Evolutionary conservation across 2,329 filamentous ascomycete species (phyloP).

Genomic region (Didymella lethalis): DNA sequence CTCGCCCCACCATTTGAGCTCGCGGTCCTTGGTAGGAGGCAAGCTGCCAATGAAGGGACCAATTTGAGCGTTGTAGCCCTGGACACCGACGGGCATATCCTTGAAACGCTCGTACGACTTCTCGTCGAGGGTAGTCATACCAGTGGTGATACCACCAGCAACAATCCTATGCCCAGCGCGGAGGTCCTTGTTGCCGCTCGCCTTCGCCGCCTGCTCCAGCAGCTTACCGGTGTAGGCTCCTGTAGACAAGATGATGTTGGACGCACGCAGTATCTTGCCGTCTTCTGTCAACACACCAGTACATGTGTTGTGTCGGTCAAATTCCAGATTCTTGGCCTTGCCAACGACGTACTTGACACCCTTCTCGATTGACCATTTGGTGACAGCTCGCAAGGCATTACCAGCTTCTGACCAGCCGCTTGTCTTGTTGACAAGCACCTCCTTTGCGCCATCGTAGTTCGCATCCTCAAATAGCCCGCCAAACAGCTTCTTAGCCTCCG

Average conservation of each 20-base stretch:
- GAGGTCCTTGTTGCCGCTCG: slow-evolving; percentile 57
- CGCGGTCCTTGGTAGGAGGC: slow-evolving; percentile 45
- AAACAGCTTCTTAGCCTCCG: slow-evolving; percentile 65
- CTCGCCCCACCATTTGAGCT: slow-evolving; percentile 48
- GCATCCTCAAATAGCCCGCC: slow-evolving; percentile 67
- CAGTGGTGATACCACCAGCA: slow-evolving; percentile 63
- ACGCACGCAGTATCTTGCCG: slow-evolving; percentile 38
- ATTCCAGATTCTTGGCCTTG: slow-evolving; percentile 59
- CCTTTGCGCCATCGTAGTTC: slow-evolving; percentile 66
- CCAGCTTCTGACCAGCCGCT: slow-evolving; percentile 71
- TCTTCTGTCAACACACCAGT: slow-evolving; percentile 47
- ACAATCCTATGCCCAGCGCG: slow-evolving; percentile 63
- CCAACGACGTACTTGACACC: slow-evolving; percentile 67
- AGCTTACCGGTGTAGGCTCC: slow-evolving; percentile 55
- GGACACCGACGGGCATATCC: slow-evolving; percentile 48
- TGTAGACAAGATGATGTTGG: slow-evolving; percentile 50
- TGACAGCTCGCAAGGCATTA: slow-evolving; percentile 64
- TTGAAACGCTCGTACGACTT: slow-evolving; percentile 38
- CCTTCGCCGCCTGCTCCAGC: slow-evolving; percentile 58
- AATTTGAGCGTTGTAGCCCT: slow-evolving; percentile 40
- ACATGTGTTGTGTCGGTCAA: slow-evolving; percentile 58
- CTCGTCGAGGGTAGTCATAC: slow-evolving; percentile 57
- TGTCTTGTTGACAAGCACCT: slow-evolving; percentile 67
- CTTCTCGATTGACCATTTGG: slow-evolving; percentile 59
- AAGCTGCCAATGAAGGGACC: slow-evolving; percentile 46